Conservation (phyloP, 2,329 filamentous ascomycete genomes). For the Diaporthe vaccinii region DNA sequence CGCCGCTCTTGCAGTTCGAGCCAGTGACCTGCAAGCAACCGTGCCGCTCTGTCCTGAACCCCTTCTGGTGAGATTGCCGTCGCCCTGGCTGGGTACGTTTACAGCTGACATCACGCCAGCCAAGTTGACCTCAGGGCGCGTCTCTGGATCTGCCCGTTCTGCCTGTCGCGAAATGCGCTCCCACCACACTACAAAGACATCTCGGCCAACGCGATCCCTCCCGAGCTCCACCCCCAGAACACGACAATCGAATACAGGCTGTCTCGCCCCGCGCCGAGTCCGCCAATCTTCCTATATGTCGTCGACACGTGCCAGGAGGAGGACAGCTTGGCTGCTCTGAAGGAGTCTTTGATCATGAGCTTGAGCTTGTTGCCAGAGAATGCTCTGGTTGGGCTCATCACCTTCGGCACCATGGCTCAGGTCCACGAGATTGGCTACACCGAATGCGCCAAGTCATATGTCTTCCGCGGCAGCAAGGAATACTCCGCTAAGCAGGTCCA, state of each 20-base stretch:
- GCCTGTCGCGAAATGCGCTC: conserved; percentile 84
- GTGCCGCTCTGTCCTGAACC: conserved; percentile 95
- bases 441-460: conserved; percentile 98
- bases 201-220: conserved; percentile 83
- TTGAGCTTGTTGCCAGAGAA: conserved; percentile 85
- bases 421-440: conserved; percentile 98
- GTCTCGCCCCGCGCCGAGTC: conserved; percentile 84
- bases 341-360: conserved; percentile 89
- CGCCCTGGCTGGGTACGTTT: conserved; percentile 17
- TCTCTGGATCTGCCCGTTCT: conserved; percentile 92
- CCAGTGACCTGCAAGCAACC: conserved; percentile 97
- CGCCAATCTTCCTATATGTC: conserved; percentile 88
- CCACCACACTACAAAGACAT: conserved; percentile 93
- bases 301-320: conserved; percentile 92
- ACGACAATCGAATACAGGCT: conserved; percentile 93
- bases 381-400: conserved; percentile 85
- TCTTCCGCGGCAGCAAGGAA: conserved; percentile 98
- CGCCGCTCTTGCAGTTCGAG: conserved; percentile 92
- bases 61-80: conserved; percentile 81
- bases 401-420: conserved; percentile 95
- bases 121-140: conserved; percentile 87
- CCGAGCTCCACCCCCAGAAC: conserved; percentile 84
- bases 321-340: conserved; percentile 84
- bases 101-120: conserved; percentile 58
- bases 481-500: conserved; percentile 99